Percentiles rank a stretch among this genome's conserved stretches.
phyloP scores from a whole-genome alignment of 2,329 filamentous ascomycete genomes.

The Hymenoscyphus repandus region DNA sequence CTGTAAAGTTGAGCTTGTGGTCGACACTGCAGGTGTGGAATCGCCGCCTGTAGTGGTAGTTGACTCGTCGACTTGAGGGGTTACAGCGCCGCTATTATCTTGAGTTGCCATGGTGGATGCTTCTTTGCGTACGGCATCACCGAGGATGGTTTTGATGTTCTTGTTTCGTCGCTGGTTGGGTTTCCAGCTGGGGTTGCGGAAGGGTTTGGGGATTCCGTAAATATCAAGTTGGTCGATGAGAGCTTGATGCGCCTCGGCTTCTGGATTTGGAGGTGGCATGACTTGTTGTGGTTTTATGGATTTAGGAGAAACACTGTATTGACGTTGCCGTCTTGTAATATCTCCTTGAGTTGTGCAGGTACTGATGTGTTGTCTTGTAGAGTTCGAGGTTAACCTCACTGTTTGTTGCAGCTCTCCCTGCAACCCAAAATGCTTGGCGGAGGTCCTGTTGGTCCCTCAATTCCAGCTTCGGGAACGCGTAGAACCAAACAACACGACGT shows the following conservation, averaged over 20 bases:
- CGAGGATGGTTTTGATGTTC: conserved; percentile 94
- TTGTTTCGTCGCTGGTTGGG: conserved; percentile 96
- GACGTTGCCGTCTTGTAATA: background rate
- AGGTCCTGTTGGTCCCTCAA: background rate
- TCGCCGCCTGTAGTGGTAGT: conserved; percentile 46
- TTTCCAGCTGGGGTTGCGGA: conserved; percentile 87
- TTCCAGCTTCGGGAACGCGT: conserved; percentile 13
- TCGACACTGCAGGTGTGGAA: conserved; percentile 41
- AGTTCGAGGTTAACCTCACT: background rate
- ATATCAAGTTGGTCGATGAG: conserved; percentile 92
- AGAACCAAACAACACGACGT: background rate
- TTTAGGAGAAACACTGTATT: background rate
- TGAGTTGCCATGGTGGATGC: conserved; percentile 80
- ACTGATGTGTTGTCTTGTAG: background rate
- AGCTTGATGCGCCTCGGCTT: conserved; percentile 66
- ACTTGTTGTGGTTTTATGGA: background rate
- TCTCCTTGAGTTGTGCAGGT: background rate
- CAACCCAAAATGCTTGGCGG: conserved; percentile 5
- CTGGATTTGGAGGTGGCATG: conserved; percentile 28
- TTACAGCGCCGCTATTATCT: conserved; percentile 74
- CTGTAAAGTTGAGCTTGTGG: conserved; percentile 36
- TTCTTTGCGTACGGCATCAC: conserved; percentile 82
- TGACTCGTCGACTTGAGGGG: conserved; percentile 51
- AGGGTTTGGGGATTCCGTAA: conserved; percentile 77
- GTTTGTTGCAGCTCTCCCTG: background rate